Base-by-base conservation (phyloP, 2,329 filamentous ascomycete genomes). In the Pseudogymnoascus sp. region DNA sequence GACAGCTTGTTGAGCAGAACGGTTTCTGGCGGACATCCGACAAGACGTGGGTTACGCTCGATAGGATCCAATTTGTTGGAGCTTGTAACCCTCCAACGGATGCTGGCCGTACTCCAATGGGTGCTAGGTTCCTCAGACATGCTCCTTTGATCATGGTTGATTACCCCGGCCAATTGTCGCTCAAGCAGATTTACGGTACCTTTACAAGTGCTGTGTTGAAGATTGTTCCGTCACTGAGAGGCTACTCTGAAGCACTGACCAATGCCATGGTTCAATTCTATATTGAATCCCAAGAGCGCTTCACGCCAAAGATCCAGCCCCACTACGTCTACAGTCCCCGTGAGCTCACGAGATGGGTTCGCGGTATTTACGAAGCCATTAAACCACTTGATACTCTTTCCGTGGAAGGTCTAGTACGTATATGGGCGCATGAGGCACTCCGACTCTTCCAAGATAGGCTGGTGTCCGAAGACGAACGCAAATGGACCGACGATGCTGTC, bases 111-210 rank as follows among this genome's bases (percentile, higher is more conserved):
- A 97, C 94, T 10, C 89, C 94, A 0, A 87, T 99, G 79, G 94
- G 91, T 45, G 86, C 91, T 59, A 84, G 94, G 69, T 99, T 99
- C 84, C 82, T 99, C 67, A 87, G 95, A 63, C 95, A 99, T 74
- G 92, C 94, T 13, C 94, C 94, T n/a, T 84, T 99, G 61, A 89
- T 99, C 76, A 99, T 99, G 95, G 95, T 99, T 42, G 94, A 99
- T 72, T 99, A 99, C 72, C 94, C 94, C 64, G 94, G 95, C 70
- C 92, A 99, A 77, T 81, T 92, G 45, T 99, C 95, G 3, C 83
- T 99, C 37, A 88, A 87, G 68, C 94, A 99, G 74, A 99, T 99
- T 68, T 99, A 99, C 72, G 94, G 95, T 68, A 97, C 95, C 0
- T 99, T 99, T 83, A 99, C 96, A 73, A 89, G 84, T 61, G 94